Evolutionary conservation across 257 asterid genomes (phyloP).

Genomic region (Gentiana macrophylla): DNA sequence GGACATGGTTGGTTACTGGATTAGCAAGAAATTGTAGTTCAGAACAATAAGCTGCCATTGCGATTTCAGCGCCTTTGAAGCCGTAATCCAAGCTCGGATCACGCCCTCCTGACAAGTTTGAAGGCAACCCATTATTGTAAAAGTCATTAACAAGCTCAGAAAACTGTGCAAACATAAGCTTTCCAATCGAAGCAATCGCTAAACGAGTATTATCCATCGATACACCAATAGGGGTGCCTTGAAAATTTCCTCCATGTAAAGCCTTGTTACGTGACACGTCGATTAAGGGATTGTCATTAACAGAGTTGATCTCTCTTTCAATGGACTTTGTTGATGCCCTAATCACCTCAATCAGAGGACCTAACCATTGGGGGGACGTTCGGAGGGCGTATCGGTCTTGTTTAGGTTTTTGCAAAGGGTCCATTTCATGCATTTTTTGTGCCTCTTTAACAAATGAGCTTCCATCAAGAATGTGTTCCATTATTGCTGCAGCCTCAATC

Average conservation of each 20-base stretch:
- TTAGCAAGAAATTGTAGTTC: constrained; percentile 25
- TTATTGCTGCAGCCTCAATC: constrained; percentile 26
- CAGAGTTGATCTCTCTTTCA: constrained; percentile 28
- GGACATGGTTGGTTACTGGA: constrained; percentile 26
- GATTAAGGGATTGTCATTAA: constrained; percentile 21
- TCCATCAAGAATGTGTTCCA: constrained; percentile 23
- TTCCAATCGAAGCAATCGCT: constrained; percentile 24
- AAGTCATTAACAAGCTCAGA: constrained; percentile 26
- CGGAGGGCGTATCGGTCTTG: constrained; percentile 24
- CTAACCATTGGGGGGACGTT: constrained; percentile 26
- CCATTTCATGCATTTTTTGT: constrained; percentile 18
- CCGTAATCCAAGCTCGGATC: constrained; percentile 25
- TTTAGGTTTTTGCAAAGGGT: constrained; percentile 22
- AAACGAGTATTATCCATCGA: constrained; percentile 25
- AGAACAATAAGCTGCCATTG: constrained; percentile 26
- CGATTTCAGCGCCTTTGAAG: constrained; percentile 24
- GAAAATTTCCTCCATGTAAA: constrained; percentile 23
- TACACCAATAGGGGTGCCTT: constrained; percentile 26
- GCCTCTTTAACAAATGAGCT: constrained; percentile 22
- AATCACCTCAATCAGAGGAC: constrained; percentile 22
- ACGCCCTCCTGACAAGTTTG: constrained; percentile 21
- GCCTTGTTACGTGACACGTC: constrained; percentile 27
- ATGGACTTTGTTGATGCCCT: constrained; percentile 23
- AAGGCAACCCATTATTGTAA: constrained; percentile 24
- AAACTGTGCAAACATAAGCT: constrained; percentile 26